Percentiles rank a stretch among this genome's conserved stretches.
Conservation (phyloP, 139 green algal species). For the Microglena sp. region DNA sequence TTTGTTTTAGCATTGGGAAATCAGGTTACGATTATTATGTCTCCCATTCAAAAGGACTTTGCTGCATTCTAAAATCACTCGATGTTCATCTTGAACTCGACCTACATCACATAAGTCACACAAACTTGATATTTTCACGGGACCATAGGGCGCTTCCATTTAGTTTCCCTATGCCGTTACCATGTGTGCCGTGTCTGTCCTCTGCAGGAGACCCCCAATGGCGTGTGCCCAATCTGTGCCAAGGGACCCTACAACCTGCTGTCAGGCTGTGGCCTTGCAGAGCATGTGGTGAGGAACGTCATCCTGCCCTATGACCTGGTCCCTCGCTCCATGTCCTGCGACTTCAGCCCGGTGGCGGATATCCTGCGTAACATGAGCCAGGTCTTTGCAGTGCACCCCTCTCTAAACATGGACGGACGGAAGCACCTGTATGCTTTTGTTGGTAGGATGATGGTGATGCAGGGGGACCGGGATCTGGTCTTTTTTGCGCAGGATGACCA, state of each 20-base stretch:
- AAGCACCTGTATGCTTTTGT: slow-evolving; percentile 28
- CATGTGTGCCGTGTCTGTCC: too few species aligned
- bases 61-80: too few species aligned
- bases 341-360: slow-evolving; percentile 80
- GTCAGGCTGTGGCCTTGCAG: neutral
- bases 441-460: slow-evolving; percentile 73
- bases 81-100: too few species aligned
- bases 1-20: too few species aligned
- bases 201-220: too few species aligned
- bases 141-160: too few species aligned
- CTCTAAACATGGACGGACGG: slow-evolving; percentile 32
- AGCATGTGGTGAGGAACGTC: neutral
- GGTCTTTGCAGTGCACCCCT: slow-evolving; percentile 67
- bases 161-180: too few species aligned
- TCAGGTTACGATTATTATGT: too few species aligned
- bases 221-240: too few species aligned
- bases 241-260: neutral
- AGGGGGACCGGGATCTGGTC: slow-evolving; percentile 75
- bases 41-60: too few species aligned
- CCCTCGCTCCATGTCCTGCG: slow-evolving; percentile 90
- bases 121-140: neutral
- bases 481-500: slow-evolving; percentile 14
- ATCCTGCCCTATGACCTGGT: slow-evolving; percentile 73
- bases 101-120: too few species aligned
- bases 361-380: slow-evolving; percentile 49